A percentile compares a stretch with the other conserved stretches of the same genome.
phyloP scores from a whole-genome alignment of 345 rosid species.

The Rhodamnia argentea region DNA sequence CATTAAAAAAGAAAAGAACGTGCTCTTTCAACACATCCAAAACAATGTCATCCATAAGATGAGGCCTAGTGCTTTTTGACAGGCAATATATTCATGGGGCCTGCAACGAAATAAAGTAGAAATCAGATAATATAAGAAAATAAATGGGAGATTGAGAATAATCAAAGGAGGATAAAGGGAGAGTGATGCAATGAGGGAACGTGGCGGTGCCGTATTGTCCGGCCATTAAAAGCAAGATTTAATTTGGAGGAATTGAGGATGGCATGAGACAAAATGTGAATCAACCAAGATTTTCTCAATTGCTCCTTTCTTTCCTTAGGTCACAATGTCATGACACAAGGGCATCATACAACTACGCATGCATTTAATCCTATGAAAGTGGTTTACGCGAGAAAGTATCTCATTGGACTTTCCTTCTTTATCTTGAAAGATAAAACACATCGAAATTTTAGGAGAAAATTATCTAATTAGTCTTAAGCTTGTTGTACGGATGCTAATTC shows the following conservation, averaged over 20 bases:
- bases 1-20: background rate
- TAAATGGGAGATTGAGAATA: background rate
- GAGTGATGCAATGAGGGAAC: background rate
- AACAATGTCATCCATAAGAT: background rate
- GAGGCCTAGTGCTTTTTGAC: background rate
- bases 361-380: background rate
- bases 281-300: background rate
- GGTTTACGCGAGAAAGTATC: background rate
- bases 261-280: background rate
- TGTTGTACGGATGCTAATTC: accelerated
- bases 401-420: background rate
- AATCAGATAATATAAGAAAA: background rate
- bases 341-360: background rate
- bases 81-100: background rate
- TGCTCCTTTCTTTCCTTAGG: background rate
- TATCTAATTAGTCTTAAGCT: background rate
- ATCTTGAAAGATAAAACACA: background rate
- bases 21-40: background rate
- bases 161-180: background rate
- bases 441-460: background rate
- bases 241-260: background rate
- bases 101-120: background rate
- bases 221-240: background rate
- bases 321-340: background rate
- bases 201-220: background rate